Conservation (phyloP, 176 grass and related monocot species). For the Aechmea fasciata region DNA sequence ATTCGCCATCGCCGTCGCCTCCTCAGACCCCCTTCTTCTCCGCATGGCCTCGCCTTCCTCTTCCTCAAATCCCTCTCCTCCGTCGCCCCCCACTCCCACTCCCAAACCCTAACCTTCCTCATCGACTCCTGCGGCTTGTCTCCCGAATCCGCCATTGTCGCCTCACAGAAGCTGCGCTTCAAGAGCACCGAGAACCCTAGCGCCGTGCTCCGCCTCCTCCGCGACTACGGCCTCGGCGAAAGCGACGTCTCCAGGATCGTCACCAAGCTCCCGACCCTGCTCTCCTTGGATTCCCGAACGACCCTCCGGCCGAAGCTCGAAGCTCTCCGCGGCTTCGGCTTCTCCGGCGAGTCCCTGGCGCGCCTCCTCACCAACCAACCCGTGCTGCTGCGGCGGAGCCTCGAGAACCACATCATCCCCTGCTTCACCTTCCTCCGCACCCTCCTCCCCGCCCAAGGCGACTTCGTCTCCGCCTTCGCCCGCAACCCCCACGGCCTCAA, state of each 20-base stretch:
- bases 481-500: conserved; percentile 1
- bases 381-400: conserved; percentile 24
- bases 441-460: conserved; percentile 18
- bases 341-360: conserved; percentile 16
- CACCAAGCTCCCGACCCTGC: conserved; percentile 1
- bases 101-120: not conserved
- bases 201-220: conserved; percentile 25
- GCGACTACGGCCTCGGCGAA: conserved; percentile 27
- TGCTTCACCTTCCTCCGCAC: conserved; percentile 21
- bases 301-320: conserved; percentile 42
- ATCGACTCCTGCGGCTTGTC: conserved; percentile 4
- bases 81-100: not conserved
- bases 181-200: not conserved
- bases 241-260: conserved; percentile 11
- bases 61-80: not conserved
- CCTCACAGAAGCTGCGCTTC: not conserved
- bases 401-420: conserved; percentile 22
- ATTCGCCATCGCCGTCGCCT: too few species aligned
- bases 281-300: conserved; percentile 1
- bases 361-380: not conserved
- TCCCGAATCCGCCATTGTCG: not conserved
- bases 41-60: too few species aligned
- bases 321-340: conserved; percentile 22
- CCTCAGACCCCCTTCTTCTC: too few species aligned
- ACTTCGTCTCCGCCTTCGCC: conserved; percentile 17